Evolutionary conservation across 2,329 filamentous ascomycete species (phyloP), one percentile per base, ranked within the genome.

Genomic region (Zymoseptoria ardabiliae): DNA sequence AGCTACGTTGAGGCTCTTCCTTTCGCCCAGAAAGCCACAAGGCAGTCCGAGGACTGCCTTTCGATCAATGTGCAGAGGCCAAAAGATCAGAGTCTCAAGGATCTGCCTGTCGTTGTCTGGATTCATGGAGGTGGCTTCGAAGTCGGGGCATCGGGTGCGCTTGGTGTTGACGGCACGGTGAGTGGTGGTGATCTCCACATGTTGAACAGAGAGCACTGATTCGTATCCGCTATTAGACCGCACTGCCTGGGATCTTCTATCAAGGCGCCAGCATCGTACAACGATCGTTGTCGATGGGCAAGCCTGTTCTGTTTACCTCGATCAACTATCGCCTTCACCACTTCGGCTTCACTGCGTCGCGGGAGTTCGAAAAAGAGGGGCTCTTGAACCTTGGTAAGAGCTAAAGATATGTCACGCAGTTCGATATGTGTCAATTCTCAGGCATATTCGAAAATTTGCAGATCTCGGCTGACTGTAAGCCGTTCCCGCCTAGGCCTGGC

Each of bases 291-390:
- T 35, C 59, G 53, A 61, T 61, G 20, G 56, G 55, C 6, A 57
- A 61, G 55, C 63, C 59, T 1, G 63, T 68, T 21, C 50, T 68
- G 17, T 61, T 57, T 41, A 62, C 66, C 2, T 54, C 72, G 61
- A 58, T 71, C 65, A 48, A 82, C 73, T 84, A 88, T 71, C 79
- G 86, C 7, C 78, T 89, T 54, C 84, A 84, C 2, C 80, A 82
- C 9, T 78, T 90, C 64, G 89, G 88, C 0, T 90, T 91, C 72
- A 72, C 89, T 23, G 81, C 84, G 9, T 84, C 79, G n/a, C 70
- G 70, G 4, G 64, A 81, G 56, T 78, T 81, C 20, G 75, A 78
- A 13, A 77, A 78, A 35, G 79, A 79, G 50, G 84, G 82, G 0
- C 61, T 81, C 41, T 71, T 85, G 58, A 78, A 78, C 57, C 45